phyloP scores from a whole-genome alignment of 495 filamentous ascomycete genomes.

The Penicillium roqueforti region DNA sequence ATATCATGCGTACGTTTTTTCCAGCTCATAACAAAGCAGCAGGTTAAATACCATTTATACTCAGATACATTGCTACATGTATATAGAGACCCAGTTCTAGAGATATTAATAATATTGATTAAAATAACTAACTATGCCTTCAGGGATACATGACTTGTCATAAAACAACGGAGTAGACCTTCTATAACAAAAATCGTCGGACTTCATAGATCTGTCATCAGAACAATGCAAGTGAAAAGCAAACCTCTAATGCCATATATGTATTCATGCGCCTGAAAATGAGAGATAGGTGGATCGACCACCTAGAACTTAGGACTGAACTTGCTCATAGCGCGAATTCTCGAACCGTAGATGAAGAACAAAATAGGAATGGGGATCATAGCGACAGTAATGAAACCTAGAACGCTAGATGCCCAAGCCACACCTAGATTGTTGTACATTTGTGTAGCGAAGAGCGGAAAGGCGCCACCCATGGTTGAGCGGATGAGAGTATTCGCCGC shows the following conservation, averaged over 20 bases:
- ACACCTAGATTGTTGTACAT: constrained; percentile 62
- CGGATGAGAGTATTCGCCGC: constrained; percentile 67
- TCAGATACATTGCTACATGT: neutral
- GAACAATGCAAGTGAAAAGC: neutral
- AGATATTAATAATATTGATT: neutral
- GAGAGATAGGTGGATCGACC: neutral
- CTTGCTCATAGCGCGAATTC: constrained; percentile 53
- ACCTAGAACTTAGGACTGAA: constrained; percentile 42
- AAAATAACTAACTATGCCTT: neutral
- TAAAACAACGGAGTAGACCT: neutral
- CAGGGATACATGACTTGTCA: neutral
- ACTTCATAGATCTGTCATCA: neutral
- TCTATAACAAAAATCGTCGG: neutral
- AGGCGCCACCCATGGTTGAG: constrained; percentile 58
- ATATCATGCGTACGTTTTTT: neutral
- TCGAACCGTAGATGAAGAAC: constrained; percentile 66
- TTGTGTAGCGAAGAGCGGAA: constrained; percentile 60
- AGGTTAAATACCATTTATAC: neutral
- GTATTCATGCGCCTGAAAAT: neutral
- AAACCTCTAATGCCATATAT: neutral
- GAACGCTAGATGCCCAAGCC: constrained; percentile 58
- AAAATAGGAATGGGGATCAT: constrained; percentile 67
- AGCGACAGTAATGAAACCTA: constrained; percentile 59
- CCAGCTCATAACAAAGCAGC: neutral
- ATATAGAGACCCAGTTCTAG: neutral